Percentiles rank a stretch among this genome's conserved stretches.
phyloP scores from a whole-genome alignment of 129 eudicot genomes.

The Smallanthus sonchifolius region DNA sequence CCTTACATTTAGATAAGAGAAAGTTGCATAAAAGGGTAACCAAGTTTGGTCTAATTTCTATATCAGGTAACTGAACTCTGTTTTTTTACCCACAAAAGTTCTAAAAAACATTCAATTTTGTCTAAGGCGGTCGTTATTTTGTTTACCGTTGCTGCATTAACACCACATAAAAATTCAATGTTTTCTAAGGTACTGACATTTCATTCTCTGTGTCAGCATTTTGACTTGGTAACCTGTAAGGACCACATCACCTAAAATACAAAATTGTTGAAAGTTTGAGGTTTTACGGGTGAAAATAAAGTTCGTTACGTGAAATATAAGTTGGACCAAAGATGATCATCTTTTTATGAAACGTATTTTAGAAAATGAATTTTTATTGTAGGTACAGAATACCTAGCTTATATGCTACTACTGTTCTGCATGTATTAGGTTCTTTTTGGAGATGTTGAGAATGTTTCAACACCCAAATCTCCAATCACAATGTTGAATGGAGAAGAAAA shows the following conservation, averaged over 20 bases:
- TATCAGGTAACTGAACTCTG: not conserved
- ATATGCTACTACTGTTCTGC: conserved; percentile 7
- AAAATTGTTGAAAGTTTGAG: not conserved
- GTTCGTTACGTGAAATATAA: not conserved
- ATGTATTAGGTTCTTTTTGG: conserved; percentile 77
- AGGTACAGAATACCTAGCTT: not conserved
- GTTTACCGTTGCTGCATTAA: not conserved
- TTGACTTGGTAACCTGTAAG: not conserved
- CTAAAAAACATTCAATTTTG: not conserved
- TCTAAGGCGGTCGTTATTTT: not conserved
- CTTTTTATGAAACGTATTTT: not conserved
- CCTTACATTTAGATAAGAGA: not conserved
- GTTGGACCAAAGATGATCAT: not conserved
- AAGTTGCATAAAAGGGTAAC: not conserved
- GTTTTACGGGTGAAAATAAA: not conserved
- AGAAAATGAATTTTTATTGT: conserved; percentile 2
- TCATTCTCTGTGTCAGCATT: not conserved
- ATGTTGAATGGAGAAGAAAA: conserved; percentile 78
- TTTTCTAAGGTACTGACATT: not conserved
- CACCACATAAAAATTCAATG: not conserved
- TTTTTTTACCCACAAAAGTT: not conserved
- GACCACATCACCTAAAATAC: not conserved
- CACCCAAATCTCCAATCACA: conserved; percentile 61
- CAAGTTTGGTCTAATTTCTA: not conserved
- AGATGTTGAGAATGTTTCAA: conserved; percentile 66